A percentile compares a stretch with the other conserved stretches of the same genome.
Conservation (phyloP, 768 basidiomycete species). For the Mrakia frigida region DNA sequence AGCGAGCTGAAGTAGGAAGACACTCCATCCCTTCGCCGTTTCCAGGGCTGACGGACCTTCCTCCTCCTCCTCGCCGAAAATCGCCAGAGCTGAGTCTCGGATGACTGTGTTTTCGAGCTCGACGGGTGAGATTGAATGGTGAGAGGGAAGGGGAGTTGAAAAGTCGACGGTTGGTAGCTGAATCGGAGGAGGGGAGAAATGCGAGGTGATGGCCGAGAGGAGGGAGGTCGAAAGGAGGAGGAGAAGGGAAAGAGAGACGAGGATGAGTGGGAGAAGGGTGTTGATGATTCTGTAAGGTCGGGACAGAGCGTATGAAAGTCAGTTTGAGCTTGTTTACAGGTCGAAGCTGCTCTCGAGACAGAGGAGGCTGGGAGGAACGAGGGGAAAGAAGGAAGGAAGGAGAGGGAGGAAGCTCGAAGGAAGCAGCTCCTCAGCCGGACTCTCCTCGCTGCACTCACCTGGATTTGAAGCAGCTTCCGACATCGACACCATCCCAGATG, state of each 20-base stretch:
- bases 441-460: slow-evolving; percentile 5
- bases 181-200: not conserved
- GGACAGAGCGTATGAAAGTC: not conserved
- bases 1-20: not conserved
- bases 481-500: slow-evolving; percentile 35
- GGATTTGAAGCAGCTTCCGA: slow-evolving; percentile 29
- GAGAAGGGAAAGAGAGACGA: not conserved
- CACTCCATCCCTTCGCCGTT: not conserved
- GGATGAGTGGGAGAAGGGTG: not conserved
- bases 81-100: not conserved
- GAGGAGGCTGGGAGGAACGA: slow-evolving; percentile 18
- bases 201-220: not conserved
- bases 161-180: not conserved
- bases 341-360: not conserved
- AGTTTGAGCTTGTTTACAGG: not conserved
- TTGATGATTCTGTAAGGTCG: not conserved
- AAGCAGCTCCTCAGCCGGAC: slow-evolving; percentile 26
- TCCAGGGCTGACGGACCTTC: slow-evolving; percentile 28
- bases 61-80: slow-evolving; percentile 33
- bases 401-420: slow-evolving; percentile 27
- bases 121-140: slow-evolving; percentile 10
- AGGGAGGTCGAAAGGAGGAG: slow-evolving; percentile 5
- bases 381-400: slow-evolving; percentile 25
- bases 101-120: slow-evolving; percentile 24
- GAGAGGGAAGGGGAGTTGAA: not conserved